Evolutionary conservation across 1,139 yeast species (phyloP), one percentile per base, ranked within the genome.

Genomic region (Kodamaea alishanica): DNA sequence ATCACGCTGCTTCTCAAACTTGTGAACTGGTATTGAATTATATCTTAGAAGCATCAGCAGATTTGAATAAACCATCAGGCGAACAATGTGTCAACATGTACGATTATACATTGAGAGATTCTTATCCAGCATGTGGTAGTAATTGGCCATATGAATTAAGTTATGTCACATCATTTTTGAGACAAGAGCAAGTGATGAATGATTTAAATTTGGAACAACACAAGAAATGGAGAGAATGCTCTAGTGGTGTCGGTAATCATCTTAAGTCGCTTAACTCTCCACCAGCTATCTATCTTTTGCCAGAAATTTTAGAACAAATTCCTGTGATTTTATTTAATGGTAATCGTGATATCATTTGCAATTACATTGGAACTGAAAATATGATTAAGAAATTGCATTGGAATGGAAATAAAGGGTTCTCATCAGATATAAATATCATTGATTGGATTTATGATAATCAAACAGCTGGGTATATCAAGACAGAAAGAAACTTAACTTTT

Each of bases 101-200:
- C 59, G 96, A 92, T 58, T 77, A 79, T 41, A 73, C 85, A 26
- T 65, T 84, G 39, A 68, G 63, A 26, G 97, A 92, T 56, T 61
- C 79, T 0, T 88, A 67, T 50, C 97, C 97, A 0, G 66, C 85
- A 0, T 92, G 99, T 63, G 98, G 98, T 5, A 74, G 80, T 79
- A 84, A 85, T 56, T 92, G 99, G 99, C 99, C 99, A 0, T 77
- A 76, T 22, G 92, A 80, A 47, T 65, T 90, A 46, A 65, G 61
- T 0, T 50, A 64, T 34, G 81, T 89, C 9, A 65, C 73, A 0
- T 75, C 79, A 7, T 92, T 85, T 54, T 72, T 92, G 43, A 66
- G 75, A 22, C 56, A 63, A 1, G 65, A 68, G 1, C 74, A 73
- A 1, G 92, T 86, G 11, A 74, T 78, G 55, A 54, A 63, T 24